These are phyloP conservation scores for Scedosporium aurantiacum DNA, from an alignment of 2,329 filamentous ascomycete genomes.

Conservation along the genomic window DNA sequence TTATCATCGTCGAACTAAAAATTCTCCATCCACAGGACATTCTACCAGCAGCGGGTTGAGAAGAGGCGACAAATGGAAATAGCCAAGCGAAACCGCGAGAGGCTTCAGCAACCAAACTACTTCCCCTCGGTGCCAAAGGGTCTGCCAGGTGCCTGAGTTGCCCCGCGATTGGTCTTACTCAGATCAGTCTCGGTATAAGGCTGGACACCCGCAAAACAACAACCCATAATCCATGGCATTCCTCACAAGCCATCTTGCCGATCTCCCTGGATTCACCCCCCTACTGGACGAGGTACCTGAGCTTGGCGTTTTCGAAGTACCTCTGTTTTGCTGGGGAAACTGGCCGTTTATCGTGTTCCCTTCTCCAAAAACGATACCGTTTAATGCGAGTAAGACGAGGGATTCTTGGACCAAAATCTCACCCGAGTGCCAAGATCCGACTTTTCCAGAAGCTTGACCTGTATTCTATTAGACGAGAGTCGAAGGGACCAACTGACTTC, in stretches of 20 bases:
- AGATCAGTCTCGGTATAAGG: neutral
- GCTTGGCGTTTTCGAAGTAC: neutral
- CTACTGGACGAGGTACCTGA: neutral
- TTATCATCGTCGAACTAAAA: neutral
- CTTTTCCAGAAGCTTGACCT: neutral
- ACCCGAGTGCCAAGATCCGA: neutral
- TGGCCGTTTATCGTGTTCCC: neutral
- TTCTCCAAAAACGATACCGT: neutral
- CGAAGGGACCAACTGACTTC: neutral
- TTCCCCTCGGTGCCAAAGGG: conserved; percentile 79
- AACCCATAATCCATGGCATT: neutral
- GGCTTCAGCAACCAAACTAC: conserved; percentile 62
- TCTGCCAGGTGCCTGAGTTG: conserved; percentile 24
- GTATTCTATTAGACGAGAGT: neutral
- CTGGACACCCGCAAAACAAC: neutral
- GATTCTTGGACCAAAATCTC: neutral
- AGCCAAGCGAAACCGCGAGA: conserved; percentile 70
- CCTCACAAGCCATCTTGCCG: neutral
- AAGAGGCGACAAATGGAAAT: conserved; percentile 43
- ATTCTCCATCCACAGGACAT: conserved; percentile 45
- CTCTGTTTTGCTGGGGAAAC: neutral
- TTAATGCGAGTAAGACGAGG: neutral
- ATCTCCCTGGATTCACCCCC: neutral
- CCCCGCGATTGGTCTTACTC: neutral
- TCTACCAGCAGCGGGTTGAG: conserved; percentile 77